These are phyloP conservation scores for Russula ochroleuca DNA, from an alignment of 768 basidiomycete species.

Conservation along the genomic window DNA sequence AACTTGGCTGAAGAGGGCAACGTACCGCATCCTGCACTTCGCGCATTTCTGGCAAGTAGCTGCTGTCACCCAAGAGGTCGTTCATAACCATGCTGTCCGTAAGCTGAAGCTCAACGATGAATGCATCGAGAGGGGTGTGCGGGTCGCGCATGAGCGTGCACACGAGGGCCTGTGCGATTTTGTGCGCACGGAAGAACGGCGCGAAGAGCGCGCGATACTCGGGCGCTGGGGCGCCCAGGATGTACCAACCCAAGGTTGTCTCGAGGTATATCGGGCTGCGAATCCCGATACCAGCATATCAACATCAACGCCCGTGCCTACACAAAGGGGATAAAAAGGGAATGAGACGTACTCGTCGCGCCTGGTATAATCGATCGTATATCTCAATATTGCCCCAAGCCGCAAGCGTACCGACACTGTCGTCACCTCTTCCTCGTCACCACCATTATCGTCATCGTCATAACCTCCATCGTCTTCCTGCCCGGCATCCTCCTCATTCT, in stretches of 20 bases:
- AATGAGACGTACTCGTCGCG: slow-evolving; percentile 46
- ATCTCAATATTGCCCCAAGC: slow-evolving; percentile 46
- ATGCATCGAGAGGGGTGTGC: not conserved
- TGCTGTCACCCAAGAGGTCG: not conserved
- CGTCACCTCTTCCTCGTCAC: slow-evolving; percentile 28
- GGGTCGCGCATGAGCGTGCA: slow-evolving; percentile 11
- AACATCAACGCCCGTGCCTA: slow-evolving; percentile 10
- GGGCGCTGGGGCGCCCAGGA: slow-evolving; percentile 7
- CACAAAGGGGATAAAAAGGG: not conserved
- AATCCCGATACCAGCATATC: not conserved
- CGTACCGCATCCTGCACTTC: slow-evolving; percentile 19
- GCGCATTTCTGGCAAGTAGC: not conserved
- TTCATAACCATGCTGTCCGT: not conserved
- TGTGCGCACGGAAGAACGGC: slow-evolving; percentile 19
- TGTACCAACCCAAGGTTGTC: slow-evolving; percentile 13
- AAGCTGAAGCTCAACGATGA: slow-evolving; percentile 13
- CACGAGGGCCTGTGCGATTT: slow-evolving; percentile 17
- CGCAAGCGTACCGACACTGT: slow-evolving; percentile 35
- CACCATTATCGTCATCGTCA: slow-evolving; percentile 29
- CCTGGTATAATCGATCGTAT: slow-evolving; percentile 48
- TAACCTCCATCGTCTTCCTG: slow-evolving; percentile 33
- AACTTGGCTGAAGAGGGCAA: not conserved
- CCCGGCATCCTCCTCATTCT: slow-evolving; percentile 36
- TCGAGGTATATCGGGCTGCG: slow-evolving; percentile 61
- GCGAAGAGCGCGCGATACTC: slow-evolving; percentile 5